Base-by-base conservation (phyloP, 106 monocot genomes). In the Posidonia australis region DNA sequence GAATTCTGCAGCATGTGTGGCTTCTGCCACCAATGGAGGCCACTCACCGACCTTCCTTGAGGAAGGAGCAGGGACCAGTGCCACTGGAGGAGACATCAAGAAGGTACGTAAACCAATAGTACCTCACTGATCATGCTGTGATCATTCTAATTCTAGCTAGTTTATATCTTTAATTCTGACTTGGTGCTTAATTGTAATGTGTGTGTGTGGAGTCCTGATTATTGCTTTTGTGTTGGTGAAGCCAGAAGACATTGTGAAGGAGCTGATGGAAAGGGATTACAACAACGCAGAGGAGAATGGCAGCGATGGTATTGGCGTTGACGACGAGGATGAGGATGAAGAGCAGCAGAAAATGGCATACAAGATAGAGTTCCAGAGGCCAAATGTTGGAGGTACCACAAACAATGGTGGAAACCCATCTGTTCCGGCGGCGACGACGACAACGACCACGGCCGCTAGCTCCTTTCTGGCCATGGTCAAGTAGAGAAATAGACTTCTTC, bases 161-260 rank as follows among this genome's bases (percentile, higher is more conserved):
- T n/a, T n/a, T n/a, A n/a, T n/a, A n/a, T n/a, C n/a, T n/a, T n/a
- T n/a, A n/a, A n/a, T n/a, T n/a, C n/a, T n/a, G n/a, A n/a, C n/a
- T n/a, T n/a, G n/a, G n/a, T n/a, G n/a, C n/a, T n/a, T n/a, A 36
- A 36, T 36, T 36, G 7, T 4, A 36, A 36, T 36, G 7, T 36
- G 7, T 7, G 36, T 36, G 36, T n/a, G n/a, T n/a, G 36, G 36
- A 36, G 36, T 58, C 27, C 58, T 28, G 27, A 58, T 58, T 29
- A 58, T 58, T 58, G 58, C 27, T 27, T 68, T 10, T 29, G 24
- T 24, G 60, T 51, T 81, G 63, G 62, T 88, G 77, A 81, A 88
- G 88, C 78, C 88, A 84, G 88, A 81, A 69, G 84, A 77, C 74
- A 79, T 70, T 63, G 76, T 88, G 81, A 88, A 74, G 79, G 84